phyloP scores from a whole-genome alignment of 306 rosid species.

The Adenanthera pavonina region DNA sequence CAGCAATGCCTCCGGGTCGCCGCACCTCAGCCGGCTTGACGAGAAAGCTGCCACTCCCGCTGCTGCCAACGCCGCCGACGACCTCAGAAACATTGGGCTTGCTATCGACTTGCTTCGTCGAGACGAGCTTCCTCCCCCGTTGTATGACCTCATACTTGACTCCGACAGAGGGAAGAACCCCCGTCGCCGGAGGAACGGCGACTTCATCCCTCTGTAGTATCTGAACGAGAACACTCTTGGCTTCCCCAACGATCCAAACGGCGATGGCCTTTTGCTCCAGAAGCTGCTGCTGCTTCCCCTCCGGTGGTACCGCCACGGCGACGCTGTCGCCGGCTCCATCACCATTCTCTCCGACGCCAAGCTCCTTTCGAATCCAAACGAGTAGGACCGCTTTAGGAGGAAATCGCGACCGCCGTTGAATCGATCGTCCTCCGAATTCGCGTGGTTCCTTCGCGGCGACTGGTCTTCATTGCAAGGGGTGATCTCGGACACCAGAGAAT shows the following conservation, averaged over 20 bases:
- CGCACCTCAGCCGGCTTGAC: slow-evolving; percentile 87
- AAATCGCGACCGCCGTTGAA: slow-evolving; percentile 65
- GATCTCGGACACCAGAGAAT: slow-evolving; percentile 57
- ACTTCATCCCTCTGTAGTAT: slow-evolving; percentile 85
- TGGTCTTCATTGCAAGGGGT: slow-evolving; percentile 68
- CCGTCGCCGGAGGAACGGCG: slow-evolving; percentile 82
- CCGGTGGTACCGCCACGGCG: slow-evolving; percentile 80
- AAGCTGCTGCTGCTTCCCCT: slow-evolving; percentile 57
- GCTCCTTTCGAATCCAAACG: slow-evolving; percentile 88
- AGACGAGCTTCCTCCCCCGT: slow-evolving; percentile 69
- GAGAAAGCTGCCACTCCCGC: slow-evolving; percentile 63
- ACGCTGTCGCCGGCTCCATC: slow-evolving; percentile 72
- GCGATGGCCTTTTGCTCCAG: slow-evolving; percentile 85
- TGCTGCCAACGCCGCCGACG: slow-evolving; percentile 56
- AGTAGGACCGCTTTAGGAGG: slow-evolving; percentile 75
- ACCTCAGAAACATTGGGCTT: slow-evolving; percentile 83
- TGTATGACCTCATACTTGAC: slow-evolving; percentile 67
- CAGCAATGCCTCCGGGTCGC: slow-evolving; percentile 93
- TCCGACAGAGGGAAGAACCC: slow-evolving; percentile 84
- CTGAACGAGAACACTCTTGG: slow-evolving; percentile 80
- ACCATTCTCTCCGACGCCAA: slow-evolving; percentile 75
- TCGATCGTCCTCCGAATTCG: slow-evolving; percentile 50
- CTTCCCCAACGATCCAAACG: slow-evolving; percentile 78
- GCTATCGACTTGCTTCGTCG: slow-evolving; percentile 86
- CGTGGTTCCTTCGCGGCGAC: slow-evolving; percentile 49